Evolutionary conservation across 1,139 yeast species (phyloP).

Genomic region (Sugiyamaella pinicola): DNA sequence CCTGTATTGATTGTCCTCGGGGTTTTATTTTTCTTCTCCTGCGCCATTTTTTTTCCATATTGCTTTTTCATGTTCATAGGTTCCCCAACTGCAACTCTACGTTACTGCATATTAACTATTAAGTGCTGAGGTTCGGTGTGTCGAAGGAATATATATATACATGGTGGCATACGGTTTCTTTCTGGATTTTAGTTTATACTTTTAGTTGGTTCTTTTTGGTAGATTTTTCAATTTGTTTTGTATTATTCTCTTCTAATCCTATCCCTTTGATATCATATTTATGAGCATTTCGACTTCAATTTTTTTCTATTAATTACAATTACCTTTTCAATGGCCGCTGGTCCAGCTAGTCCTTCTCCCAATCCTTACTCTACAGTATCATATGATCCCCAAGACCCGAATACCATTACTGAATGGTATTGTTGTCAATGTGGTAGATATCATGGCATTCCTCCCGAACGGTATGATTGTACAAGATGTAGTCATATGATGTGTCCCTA

Average conservation of each 20-base stretch:
- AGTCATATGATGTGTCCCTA: conserved; percentile 45
- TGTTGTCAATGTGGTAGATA: conserved; percentile 44
- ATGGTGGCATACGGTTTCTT: neutral
- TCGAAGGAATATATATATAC: conserved; percentile 3
- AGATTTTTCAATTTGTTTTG: neutral
- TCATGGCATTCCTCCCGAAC: conserved; percentile 40
- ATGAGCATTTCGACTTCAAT: neutral
- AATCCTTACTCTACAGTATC: conserved; percentile 10
- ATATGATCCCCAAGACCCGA: conserved; percentile 39
- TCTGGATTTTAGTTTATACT: neutral
- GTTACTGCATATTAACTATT: neutral
- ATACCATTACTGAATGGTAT: conserved; percentile 44
- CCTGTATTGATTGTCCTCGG: neutral
- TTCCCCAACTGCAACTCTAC: neutral
- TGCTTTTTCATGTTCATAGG: neutral
- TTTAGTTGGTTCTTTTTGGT: neutral
- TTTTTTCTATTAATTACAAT: neutral
- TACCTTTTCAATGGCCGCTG: conserved; percentile 13
- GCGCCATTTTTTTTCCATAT: conserved; percentile 2
- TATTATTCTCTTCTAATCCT: neutral
- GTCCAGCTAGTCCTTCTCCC: conserved; percentile 10
- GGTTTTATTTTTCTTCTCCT: neutral
- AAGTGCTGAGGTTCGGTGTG: neutral
- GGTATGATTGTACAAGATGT: conserved; percentile 43
- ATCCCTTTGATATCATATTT: neutral